Evolutionary conservation across 1,284 basidiomycete genomes (phyloP), one percentile per base, ranked within the genome.

Genomic region (Agroathelia rolfsii): DNA sequence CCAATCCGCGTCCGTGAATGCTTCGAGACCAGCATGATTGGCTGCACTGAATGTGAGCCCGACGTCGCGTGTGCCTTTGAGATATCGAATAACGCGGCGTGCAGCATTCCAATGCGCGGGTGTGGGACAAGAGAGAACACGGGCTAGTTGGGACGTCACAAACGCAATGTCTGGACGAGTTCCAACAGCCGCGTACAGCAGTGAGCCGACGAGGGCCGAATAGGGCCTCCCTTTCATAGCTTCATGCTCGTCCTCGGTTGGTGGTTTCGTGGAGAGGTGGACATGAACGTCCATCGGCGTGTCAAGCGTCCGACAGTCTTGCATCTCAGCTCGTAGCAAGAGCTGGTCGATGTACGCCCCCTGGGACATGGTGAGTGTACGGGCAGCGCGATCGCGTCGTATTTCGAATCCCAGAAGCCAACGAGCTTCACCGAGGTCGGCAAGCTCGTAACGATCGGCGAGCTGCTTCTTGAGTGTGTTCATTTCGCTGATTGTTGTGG

Each of bases 111-210:
- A 56, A 37, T 53, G 53, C n/a, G 40, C 28, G 13, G 30, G 12
- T 1, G 38, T 30, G 12, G 51, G 46, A 10, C 47, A 49, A 5
- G 37, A n/a, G 2, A 40, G 6, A 38, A 50, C 50, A 20, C 32
- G 25, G 5, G 49, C 42, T 2, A 59, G 44, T 1, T 37, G 42
- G 3, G 36, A 23, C 0, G 52, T 37, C 0, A 48, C 38, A 18
- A 47, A 60, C 0, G 50, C 45, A 5, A 59, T 50, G 26, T 60
- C 50, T 0, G 52, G 57, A 0, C 49, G 28, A 0, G 55, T 59
- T 0, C 43, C 46, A 5, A 55, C 32, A 5, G 45, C 48, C 5
- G 50, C 49, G 31, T 57, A 58, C 45, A 55, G 53, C 23, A 61
- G 39, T 1, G 47, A 49, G 0, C 55, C 52, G 3, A 59, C 32